phyloP scores from a whole-genome alignment of 169 alveolate species.

The Plasmodium coatneyi region DNA sequence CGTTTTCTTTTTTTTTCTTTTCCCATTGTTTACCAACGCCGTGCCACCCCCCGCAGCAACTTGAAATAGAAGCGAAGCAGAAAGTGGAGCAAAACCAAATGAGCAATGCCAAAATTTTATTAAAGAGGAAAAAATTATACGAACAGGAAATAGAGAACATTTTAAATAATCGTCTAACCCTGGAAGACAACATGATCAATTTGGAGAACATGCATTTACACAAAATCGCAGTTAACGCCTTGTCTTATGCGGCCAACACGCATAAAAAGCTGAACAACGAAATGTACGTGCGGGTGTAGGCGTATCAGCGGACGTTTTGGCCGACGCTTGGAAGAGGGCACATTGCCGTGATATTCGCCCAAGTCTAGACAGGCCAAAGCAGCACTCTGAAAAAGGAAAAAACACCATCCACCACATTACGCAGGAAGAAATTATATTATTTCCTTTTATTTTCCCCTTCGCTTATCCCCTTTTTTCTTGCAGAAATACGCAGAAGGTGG shows the following conservation, averaged over 20 bases:
- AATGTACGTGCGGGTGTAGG: slow-evolving; percentile 17
- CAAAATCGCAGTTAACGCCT: slow-evolving; percentile 82
- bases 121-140: slow-evolving; percentile 81
- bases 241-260: slow-evolving; percentile 74
- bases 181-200: slow-evolving; percentile 84
- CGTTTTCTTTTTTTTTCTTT: neutral
- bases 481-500: slow-evolving; percentile 79
- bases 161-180: slow-evolving; percentile 78
- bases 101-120: slow-evolving; percentile 78
- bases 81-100: slow-evolving; percentile 71
- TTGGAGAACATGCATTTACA: slow-evolving; percentile 85
- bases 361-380: neutral
- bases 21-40: neutral
- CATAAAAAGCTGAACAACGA: slow-evolving; percentile 70
- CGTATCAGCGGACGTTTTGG: neutral
- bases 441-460: neutral
- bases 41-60: slow-evolving; percentile 29
- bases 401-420: neutral
- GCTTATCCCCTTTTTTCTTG: neutral
- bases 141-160: slow-evolving; percentile 81
- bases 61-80: slow-evolving; percentile 72
- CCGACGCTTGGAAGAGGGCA: neutral
- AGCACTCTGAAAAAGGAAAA: neutral
- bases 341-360: neutral
- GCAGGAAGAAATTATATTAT: neutral